Base-by-base conservation (phyloP, 1,284 basidiomycete genomes). In the Exobasidium rhododendri region DNA sequence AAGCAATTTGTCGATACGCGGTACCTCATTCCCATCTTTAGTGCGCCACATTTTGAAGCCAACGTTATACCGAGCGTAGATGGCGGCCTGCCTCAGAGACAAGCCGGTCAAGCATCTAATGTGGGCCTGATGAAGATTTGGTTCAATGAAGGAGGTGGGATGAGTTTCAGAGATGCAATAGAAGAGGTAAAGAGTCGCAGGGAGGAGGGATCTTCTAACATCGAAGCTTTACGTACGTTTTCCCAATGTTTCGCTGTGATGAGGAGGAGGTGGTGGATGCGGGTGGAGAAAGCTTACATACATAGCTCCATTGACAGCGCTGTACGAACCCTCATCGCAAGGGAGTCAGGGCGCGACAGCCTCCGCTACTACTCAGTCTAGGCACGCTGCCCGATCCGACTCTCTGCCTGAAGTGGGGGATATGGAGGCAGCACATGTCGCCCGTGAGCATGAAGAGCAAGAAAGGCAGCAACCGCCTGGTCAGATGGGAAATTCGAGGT, bases 1-100 rank as follows among this genome's bases (percentile, higher is more conserved):
- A 66, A 62, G 57, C 63, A 71, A 43, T 62, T 74, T 2, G 60
- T 67, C 5, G 58, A 68, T 22, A 62, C 45, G 56, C 67, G 65
- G 13, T 74, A 73, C 56, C 52, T 56, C 13, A 74, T 74, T 28
- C 73, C 73, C 32, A 69, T 74, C 65, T 73, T 74, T 51, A 61
- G 61, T 22, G 70, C 71, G 5, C 64, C 73, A 3, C 64, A 73
- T 44, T 67, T 68, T 52, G 69, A 73, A 53, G 69, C 71, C 30
- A 64, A 62, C 22, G 58, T 74, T 28, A 63, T 69, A 43, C 70
- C 73, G 14, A 71, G 71, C 0, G 32, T 61, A 2, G 62, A 64
- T n/a, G 73, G 73, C n/a, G 69, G 69, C 4, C 53, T 74, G 4
- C 73, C 73, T 7, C 61, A 63, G 30, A 35, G 52, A 26, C 4